Evolutionary conservation across 2,329 filamentous ascomycete species (phyloP), one percentile per base, ranked within the genome.

Genomic region (Sphaerostilbella broomeana): DNA sequence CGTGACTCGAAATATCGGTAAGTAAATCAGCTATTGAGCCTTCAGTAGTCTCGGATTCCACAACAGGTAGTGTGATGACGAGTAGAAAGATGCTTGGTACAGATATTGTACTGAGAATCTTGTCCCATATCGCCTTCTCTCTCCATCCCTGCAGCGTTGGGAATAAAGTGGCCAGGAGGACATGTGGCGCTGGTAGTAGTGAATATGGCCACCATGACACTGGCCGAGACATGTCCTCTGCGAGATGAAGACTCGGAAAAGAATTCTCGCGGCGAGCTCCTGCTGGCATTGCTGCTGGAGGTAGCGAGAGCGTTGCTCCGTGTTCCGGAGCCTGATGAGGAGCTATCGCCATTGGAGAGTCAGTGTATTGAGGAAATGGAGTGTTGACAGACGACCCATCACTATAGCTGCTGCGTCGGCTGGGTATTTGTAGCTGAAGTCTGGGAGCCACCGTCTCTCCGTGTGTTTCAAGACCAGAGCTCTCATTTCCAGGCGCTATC

Each of bases 51-150:
- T 76, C 73, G 1, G 76, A 75, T 52, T 97, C 90, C 5, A 95
- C 86, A 1, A 98, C 88, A 0, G 94, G 92, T 4, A 98, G 62
- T 1, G 92, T 98, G 32, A 92, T 79, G 1, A 90, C 90, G 4
- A 98, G 70, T 2, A 97, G 65, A 46, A 98, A 86, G 25, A 98
- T 87, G 51, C 84, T 94, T 1, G 89, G 86, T n/a, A 87, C 81
- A 6, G 89, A 89, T 25, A 94, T 72, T 9, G 92, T 53, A 28
- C 87, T 90, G 33, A 95, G 66, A 30, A 88, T 64, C 54, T 85
- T 88, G 52, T 90, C 89, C 79, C 81, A 87, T n/a, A 83, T 61
- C n/a, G 70, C 79, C 62, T 95, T 97, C 19, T 84, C 77, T 29
- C 63, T 68, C 87, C 90, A 98, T 18, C 75, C 80, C 47, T 80